phyloP scores from a whole-genome alignment of 106 monocot genomes.

The Apostasia shenzhenica region DNA sequence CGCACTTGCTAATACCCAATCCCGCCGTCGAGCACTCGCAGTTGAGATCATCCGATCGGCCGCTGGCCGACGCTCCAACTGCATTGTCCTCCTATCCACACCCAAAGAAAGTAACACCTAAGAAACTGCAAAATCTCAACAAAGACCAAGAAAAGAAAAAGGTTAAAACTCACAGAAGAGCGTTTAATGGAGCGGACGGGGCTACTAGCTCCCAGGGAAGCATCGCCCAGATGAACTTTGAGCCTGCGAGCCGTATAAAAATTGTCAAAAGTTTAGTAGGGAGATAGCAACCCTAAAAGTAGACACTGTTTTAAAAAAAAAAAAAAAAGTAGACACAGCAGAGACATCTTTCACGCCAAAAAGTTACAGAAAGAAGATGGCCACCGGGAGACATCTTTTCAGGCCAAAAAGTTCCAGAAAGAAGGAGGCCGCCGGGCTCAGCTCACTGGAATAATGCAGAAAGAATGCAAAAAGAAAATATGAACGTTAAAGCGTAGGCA shows the following conservation, averaged over 20 bases:
- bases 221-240: slow-evolving; percentile 63
- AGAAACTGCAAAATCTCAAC: background rate
- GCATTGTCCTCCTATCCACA: slow-evolving; percentile 46
- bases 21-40: slow-evolving; percentile 25
- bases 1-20: slow-evolving; percentile 28
- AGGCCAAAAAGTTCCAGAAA: background rate
- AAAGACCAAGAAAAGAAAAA: slow-evolving; percentile 3
- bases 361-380: background rate
- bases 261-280: background rate
- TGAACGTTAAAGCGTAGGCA: no score
- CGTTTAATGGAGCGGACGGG: slow-evolving; percentile 49
- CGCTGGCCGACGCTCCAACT: slow-evolving; percentile 28
- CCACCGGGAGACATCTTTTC: background rate
- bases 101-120: background rate
- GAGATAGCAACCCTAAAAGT: slow-evolving; percentile 1
- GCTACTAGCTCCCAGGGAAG: slow-evolving; percentile 48
- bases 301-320: no score
- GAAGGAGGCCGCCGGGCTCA: background rate
- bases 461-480: background rate
- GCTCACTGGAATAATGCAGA: background rate
- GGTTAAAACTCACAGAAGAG: slow-evolving; percentile 27
- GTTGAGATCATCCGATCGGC: slow-evolving; percentile 35
- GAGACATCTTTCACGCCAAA: background rate
- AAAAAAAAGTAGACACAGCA: slow-evolving; percentile 6
- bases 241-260: slow-evolving; percentile 29